Base-by-base conservation (phyloP, 108 stramenopile genomes). In the Parietichytrium sp. region DNA sequence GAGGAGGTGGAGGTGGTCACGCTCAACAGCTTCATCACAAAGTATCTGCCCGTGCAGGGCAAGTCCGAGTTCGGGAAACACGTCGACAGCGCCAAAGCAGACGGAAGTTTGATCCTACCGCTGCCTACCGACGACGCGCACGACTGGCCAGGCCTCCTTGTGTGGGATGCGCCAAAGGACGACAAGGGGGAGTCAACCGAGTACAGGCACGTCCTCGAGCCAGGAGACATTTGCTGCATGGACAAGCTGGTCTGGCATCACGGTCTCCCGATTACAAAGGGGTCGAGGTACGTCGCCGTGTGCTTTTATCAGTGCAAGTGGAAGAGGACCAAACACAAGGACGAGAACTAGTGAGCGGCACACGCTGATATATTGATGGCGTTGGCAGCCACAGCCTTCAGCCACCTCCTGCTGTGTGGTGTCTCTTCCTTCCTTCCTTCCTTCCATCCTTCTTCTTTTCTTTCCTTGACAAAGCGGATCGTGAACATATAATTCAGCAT, bases 291-390 rank as follows among this genome's bases (percentile, higher is more conserved):
- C 20, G 61, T 72, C 20, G 61, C 61, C 6, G 61, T 72, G 6
- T 72, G 61, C 20, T 72, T 72, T 20, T 72, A 33, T 42, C 61
- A 42, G 10, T 72, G 61, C 61, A 72, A 72, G 61, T 72, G 61
- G 61, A 72, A 72, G 33, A 42, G 45, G 42, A 42, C 45, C 1
- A 72, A 72, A 42, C 38, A 27, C 54, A 20, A 15, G 15, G 20
- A n/a, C n/a, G n/a, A n/a, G n/a, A n/a, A n/a, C n/a, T n/a, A n/a
- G n/a, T n/a, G n/a, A n/a, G n/a, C n/a, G n/a, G n/a, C n/a, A n/a
- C n/a, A n/a, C n/a, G n/a, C n/a, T n/a, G n/a, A n/a, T n/a, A n/a
- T n/a, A n/a, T n/a, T n/a, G n/a, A n/a, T n/a, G n/a, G n/a, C n/a
- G n/a, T n/a, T n/a, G n/a, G n/a, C n/a, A n/a, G n/a, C n/a, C n/a